Conservation (phyloP, 2,329 filamentous ascomycete genomes). For the Botrytis fabae region DNA sequence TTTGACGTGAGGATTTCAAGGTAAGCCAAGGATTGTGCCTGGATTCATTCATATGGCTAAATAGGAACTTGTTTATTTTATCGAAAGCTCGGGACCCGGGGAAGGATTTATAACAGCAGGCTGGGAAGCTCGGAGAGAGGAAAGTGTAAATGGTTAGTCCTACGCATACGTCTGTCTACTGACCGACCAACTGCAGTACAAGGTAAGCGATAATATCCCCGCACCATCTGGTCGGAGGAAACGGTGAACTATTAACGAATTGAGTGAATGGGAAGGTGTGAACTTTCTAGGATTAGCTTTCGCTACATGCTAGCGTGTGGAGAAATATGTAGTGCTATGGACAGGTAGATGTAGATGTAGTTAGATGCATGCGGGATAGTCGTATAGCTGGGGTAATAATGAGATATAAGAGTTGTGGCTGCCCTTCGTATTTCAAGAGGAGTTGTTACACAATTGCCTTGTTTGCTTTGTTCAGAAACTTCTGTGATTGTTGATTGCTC, state of each 20-base stretch:
- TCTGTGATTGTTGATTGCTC: not conserved
- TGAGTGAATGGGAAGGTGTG: not conserved
- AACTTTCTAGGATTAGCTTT: not conserved
- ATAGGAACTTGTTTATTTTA: not conserved
- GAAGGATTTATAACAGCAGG: not conserved
- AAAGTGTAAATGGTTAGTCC: not conserved
- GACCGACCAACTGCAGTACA: not conserved
- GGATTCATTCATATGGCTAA: not conserved
- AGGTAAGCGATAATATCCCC: not conserved
- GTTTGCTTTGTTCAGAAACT: not conserved
- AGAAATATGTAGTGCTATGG: not conserved
- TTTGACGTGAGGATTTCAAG: not conserved
- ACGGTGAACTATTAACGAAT: not conserved
- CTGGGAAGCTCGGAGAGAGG: not conserved
- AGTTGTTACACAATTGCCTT: not conserved
- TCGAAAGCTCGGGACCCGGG: not conserved
- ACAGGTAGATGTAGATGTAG: not conserved
- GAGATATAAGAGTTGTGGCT: not conserved
- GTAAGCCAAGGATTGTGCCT: constrained; percentile 2
- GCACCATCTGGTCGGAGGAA: not conserved
- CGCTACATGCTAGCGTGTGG: not conserved
- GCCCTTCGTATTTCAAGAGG: not conserved
- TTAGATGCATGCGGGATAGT: not conserved
- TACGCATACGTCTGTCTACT: not conserved
- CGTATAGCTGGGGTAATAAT: not conserved